Evolutionary conservation across 2,329 filamentous ascomycete genomes (phyloP), one percentile per base, ranked within the genome.

Genomic region (Nannizziopsis arthrosporioides): DNA sequence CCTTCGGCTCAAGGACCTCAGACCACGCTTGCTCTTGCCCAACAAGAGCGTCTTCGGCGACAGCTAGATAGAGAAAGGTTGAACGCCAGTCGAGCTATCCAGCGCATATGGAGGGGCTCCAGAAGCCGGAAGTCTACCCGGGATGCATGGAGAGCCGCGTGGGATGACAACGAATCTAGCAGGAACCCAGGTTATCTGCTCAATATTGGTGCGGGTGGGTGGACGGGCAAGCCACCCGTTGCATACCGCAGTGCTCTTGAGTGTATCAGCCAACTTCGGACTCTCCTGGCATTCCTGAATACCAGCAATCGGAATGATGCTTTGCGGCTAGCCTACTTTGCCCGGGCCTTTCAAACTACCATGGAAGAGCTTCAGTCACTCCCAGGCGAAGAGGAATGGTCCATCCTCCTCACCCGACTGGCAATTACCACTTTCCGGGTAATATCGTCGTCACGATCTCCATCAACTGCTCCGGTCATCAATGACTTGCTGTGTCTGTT

Each of bases 21-120:
- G 58, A 82, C 83, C 59, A 83, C 89, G 1, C 76, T 96, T 22
- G 84, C 83, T 39, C 81, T 86, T 57, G 90, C 90, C 22, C 87
- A 95, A 61, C 85, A 88, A 57, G 88, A 95, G 57, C 81, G 92
- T 27, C 73, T 82, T 54, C 77, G 81, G 57, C 78, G 92, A 56
- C 86, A 94, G 58, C 79, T 80, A 44, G 88, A 96, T 59, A 77
- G 89, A 57, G 81, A 86, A 42, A 80, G 81, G 51, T 67, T 89
- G 43, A 83, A 81, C 59, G 86, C 89, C 3, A 78, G 80, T 11
- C 81, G 77, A 56, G 75, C 70, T 43, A 79, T 96, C 55, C 92
- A 96, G 64, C 77, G 78, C 55, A 71, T 76, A 65, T 96, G 89
- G 89, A 78, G 90, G 63, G 88, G 88, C 11, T 77, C 93, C 63